Conservation (phyloP, 176 grass and related monocot species). For the Cenchrus fungigraminus region DNA sequence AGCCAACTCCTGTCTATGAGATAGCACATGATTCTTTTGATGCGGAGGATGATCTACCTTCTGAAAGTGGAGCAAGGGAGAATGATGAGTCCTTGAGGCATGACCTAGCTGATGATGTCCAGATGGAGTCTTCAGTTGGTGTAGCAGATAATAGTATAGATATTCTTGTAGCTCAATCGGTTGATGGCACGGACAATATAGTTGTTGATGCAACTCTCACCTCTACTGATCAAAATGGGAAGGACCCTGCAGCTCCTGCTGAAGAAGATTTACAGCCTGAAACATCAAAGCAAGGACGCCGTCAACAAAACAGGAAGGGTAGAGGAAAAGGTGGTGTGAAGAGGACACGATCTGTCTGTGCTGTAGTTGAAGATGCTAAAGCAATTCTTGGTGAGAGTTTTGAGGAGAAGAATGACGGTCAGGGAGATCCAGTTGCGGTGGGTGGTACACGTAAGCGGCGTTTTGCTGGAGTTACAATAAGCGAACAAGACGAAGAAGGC, state of each 20-base stretch:
- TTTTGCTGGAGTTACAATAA: slow-evolving; percentile 45
- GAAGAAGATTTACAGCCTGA: slow-evolving; percentile 54
- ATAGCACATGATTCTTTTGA: slow-evolving; percentile 54
- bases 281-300: slow-evolving; percentile 54
- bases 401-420: slow-evolving; percentile 60
- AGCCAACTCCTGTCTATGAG: slow-evolving; percentile 73
- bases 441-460: slow-evolving; percentile 69
- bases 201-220: slow-evolving; percentile 42
- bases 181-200: slow-evolving; percentile 42
- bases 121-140: slow-evolving; percentile 73
- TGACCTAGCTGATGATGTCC: slow-evolving; percentile 48
- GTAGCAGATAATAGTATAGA: slow-evolving; percentile 78
- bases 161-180: slow-evolving; percentile 46
- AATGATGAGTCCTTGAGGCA: slow-evolving; percentile 48
- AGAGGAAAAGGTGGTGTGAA: slow-evolving; percentile 57
- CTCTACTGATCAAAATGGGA: slow-evolving; percentile 60
- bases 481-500: slow-evolving; percentile 66
- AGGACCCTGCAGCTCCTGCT: slow-evolving; percentile 45
- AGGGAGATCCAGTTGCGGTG: slow-evolving; percentile 43
- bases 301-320: slow-evolving; percentile 38
- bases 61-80: slow-evolving; percentile 48
- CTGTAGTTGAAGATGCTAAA: slow-evolving; percentile 86
- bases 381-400: slow-evolving; percentile 55
- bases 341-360: slow-evolving; percentile 60
- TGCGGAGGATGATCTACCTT: slow-evolving; percentile 43